Evolutionary conservation across 257 asterid genomes (phyloP).

Genomic region (Jasminum sambac): DNA sequence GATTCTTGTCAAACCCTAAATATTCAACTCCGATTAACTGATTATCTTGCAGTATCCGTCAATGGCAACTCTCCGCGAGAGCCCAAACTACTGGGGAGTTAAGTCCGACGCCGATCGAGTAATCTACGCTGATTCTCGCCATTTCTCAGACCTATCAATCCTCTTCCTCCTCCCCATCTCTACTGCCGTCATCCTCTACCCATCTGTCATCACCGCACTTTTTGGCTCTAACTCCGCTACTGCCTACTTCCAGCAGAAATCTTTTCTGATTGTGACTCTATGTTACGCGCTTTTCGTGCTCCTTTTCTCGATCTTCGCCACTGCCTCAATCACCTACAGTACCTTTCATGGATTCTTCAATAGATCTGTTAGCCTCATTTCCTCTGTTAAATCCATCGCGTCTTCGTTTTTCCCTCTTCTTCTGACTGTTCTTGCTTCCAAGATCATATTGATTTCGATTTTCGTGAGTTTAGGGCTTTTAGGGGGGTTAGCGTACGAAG

Average conservation of each 20-base stretch:
- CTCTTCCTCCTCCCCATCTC: constrained; percentile 66
- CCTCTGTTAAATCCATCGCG: constrained; percentile 51
- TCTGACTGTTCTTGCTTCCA: constrained; percentile 22
- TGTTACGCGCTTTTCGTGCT: constrained; percentile 28
- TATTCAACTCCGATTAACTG: too few species aligned
- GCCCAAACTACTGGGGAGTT: constrained; percentile 52
- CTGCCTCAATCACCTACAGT: constrained; percentile 54
- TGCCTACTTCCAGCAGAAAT: not conserved
- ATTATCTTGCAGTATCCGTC: not conserved
- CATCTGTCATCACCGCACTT: constrained; percentile 32
- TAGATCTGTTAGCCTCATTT: constrained; percentile 43
- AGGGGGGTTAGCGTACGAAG: not conserved
- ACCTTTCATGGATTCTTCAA: constrained; percentile 57
- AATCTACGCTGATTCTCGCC: constrained; percentile 62
- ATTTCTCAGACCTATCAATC: constrained; percentile 56
- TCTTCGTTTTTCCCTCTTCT: constrained; percentile 41
- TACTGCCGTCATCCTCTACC: constrained; percentile 46
- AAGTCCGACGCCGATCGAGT: constrained; percentile 58
- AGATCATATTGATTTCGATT: constrained; percentile 16
- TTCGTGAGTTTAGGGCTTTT: constrained; percentile 18
- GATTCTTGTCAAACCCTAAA: too few species aligned
- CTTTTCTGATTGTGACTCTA: constrained; percentile 26
- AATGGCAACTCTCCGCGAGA: constrained; percentile 12
- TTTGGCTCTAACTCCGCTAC: constrained; percentile 28
- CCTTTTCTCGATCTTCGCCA: constrained; percentile 38